Evolutionary conservation across 2,329 filamentous ascomycete species (phyloP).

Genomic region (Monilinia aucupariae): DNA sequence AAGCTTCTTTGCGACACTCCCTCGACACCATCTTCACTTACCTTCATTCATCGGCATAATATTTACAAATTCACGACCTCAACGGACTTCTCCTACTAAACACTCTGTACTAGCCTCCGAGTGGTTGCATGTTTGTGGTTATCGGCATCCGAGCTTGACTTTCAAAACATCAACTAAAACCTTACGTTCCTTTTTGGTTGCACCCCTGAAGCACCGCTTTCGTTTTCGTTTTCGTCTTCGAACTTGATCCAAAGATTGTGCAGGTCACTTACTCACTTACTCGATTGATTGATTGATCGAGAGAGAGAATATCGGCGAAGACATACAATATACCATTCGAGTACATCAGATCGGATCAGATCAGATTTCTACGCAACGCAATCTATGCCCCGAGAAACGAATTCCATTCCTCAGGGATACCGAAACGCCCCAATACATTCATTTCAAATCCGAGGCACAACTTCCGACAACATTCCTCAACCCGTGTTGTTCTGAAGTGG

Average conservation of each 20-base stretch:
- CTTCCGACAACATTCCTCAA: background rate
- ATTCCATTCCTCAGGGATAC: slow-evolving; percentile 11
- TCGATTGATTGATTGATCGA: slow-evolving; percentile 6
- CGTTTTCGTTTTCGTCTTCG: background rate
- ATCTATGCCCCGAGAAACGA: slow-evolving; percentile 14
- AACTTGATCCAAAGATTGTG: slow-evolving; percentile 4
- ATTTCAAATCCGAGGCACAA: slow-evolving; percentile 9
- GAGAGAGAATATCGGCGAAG: background rate
- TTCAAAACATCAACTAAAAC: slow-evolving; percentile 2
- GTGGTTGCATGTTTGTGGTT: background rate
- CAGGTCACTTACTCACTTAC: slow-evolving; percentile 9
- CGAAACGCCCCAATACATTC: slow-evolving; percentile 8
- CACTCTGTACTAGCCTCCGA: background rate
- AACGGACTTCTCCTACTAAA: too few species aligned
- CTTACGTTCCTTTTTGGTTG: slow-evolving; percentile 3
- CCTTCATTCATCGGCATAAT: slow-evolving; percentile 3
- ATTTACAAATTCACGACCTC: background rate
- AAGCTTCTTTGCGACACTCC: background rate
- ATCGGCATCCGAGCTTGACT: slow-evolving; percentile 4
- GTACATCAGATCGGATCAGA: background rate
- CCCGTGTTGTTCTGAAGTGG: background rate
- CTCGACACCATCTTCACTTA: background rate
- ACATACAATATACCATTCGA: too few species aligned
- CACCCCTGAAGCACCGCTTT: background rate
- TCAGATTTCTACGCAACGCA: slow-evolving; percentile 2